Percentiles rank a stretch among this genome's conserved stretches.
Conservation (phyloP, 352 stramenopile species). For the Blastocystis sp. region DNA sequence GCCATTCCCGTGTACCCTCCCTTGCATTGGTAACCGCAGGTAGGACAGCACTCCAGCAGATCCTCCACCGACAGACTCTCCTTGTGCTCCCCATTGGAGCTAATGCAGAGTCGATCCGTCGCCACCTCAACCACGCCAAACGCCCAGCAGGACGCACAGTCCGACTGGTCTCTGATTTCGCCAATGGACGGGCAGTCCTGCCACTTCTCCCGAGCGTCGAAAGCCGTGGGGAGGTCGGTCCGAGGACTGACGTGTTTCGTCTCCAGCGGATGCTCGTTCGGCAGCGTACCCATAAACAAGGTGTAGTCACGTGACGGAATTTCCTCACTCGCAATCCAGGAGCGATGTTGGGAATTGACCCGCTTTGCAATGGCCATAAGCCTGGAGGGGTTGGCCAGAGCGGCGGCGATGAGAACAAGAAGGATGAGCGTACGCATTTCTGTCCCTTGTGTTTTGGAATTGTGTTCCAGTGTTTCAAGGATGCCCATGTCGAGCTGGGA, state of each 20-base stretch:
- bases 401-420: not conserved
- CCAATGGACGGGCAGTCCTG: constrained; percentile 49
- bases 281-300: constrained; percentile 36
- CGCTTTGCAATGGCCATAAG: constrained; percentile 34
- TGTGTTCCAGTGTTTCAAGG: no score
- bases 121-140: constrained; percentile 71
- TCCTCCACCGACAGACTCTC: constrained; percentile 73
- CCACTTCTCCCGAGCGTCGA: constrained; percentile 45
- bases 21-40: constrained; percentile 74
- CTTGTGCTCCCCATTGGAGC: constrained; percentile 53
- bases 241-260: not conserved
- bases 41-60: constrained; percentile 73
- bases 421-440: not conserved
- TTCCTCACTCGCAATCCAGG: constrained; percentile 35
- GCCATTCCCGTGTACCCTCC: constrained; percentile 73
- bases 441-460: no score
- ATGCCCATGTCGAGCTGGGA: no score
- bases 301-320: constrained; percentile 44
- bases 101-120: constrained; percentile 71
- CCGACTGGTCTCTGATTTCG: constrained; percentile 51
- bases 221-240: constrained; percentile 17
- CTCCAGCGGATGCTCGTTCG: constrained; percentile 28
- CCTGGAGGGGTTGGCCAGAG: not conserved
- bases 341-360: constrained; percentile 8
- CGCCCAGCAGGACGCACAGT: constrained; percentile 76